These are phyloP conservation scores for Torulaspora pretoriensis DNA, from an alignment of 1,139 yeast species.

Conservation along the genomic window DNA sequence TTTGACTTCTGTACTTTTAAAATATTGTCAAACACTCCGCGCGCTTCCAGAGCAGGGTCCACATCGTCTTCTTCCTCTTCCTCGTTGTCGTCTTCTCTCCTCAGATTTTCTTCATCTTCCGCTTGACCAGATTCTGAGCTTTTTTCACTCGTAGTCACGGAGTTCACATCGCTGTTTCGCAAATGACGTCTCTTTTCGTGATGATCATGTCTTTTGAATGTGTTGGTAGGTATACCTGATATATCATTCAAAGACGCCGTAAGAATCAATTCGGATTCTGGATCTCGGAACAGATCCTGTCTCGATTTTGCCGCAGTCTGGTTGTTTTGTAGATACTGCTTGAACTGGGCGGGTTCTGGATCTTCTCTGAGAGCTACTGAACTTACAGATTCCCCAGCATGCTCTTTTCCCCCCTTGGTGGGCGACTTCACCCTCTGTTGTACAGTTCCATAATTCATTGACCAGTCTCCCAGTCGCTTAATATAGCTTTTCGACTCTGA, in stretches of 20 bases:
- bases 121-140: background rate
- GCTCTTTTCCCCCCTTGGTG: constrained; percentile 7
- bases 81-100: background rate
- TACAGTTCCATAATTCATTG: constrained; percentile 27
- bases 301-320: constrained; percentile 6
- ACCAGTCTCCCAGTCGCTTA: constrained; percentile 23
- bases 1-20: constrained; percentile 26
- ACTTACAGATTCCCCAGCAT: background rate
- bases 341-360: constrained; percentile 26
- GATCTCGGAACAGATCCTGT: constrained; percentile 10
- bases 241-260: constrained; percentile 30
- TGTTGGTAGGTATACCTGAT: constrained; percentile 29
- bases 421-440: constrained; percentile 18
- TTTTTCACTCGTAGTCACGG: constrained; percentile 1
- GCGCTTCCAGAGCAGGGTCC: constrained; percentile 29
- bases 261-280: constrained; percentile 25
- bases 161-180: constrained; percentile 2
- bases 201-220: constrained; percentile 24
- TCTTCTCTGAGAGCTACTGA: background rate
- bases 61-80: constrained; percentile 19
- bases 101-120: too few species aligned
- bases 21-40: constrained; percentile 28
- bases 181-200: constrained; percentile 3
- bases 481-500: constrained; percentile 20
- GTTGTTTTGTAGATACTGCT: constrained; percentile 20